Base-by-base conservation (phyloP, 495 filamentous ascomycete species). In the Lineolata rhizophorae region DNA sequence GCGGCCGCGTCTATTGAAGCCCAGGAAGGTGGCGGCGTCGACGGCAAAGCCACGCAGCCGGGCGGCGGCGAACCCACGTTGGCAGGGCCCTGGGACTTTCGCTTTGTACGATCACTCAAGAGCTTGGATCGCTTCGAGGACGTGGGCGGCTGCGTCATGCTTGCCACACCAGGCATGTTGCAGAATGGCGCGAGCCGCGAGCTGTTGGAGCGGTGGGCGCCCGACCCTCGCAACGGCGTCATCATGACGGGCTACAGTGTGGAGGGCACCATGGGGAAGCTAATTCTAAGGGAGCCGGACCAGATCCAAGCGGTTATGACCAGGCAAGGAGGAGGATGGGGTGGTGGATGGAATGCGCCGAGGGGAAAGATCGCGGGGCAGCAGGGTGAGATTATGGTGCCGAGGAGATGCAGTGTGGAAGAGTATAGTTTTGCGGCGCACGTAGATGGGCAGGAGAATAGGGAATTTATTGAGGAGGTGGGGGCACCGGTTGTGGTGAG, bases 181-280 rank as follows among this genome's bases (percentile, higher is more conserved):
- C 83, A 97, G 51, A 93, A 81, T 34, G 87, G 87, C 22, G 82
- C 91, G 18, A 90, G 80, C 39, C 62, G 87, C 43, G 80, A 92
- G 45, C 58, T 97, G 8, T 65, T 97, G 2, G 87, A 97, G 54
- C 53, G 87, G 43, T 97, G 87, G 87, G 83, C 85, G 3, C 87
- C 87, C 0, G 85, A 76, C 55, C 74, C 84, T 30, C 76, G 81
- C 47, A 97, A 97, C 51, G 87, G 90, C 8, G 75, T 97, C 16
- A 75, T 97, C 37, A 85, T 97, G 56, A 97, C 87, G 3, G 87
- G 87, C 45, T 97, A 97, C 53, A 87, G 77, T 34, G 87, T 97
- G 16, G 87, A 97, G 53, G 87, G 90, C 8, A 97, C 87, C 2
- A 95, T 97, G 90, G 87, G 82, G 20, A 92, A 92, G 53, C 65